Conservation (phyloP, 176 grass and related monocot genomes). For the Elymus sibiricus region DNA sequence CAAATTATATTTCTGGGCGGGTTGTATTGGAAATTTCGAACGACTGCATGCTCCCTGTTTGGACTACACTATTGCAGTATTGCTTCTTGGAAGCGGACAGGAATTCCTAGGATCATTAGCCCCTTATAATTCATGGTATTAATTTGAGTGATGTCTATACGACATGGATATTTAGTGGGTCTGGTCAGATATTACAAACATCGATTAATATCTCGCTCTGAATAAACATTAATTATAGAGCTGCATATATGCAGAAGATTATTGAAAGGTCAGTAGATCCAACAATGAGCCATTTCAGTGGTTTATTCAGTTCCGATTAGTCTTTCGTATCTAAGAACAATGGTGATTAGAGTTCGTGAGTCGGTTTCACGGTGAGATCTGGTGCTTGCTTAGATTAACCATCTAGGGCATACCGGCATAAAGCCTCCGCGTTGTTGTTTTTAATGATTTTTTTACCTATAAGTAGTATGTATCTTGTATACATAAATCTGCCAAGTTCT, state of each 20-base stretch:
- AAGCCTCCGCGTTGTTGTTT: background rate
- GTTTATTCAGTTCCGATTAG: background rate
- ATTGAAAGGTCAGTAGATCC: background rate
- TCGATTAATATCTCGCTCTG: background rate
- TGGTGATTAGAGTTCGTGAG: background rate
- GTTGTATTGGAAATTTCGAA: background rate
- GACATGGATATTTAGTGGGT: background rate
- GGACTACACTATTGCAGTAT: background rate
- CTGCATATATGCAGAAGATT: background rate
- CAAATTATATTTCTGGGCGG: background rate
- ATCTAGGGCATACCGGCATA: background rate
- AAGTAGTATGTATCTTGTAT: background rate
- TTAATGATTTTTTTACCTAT: background rate
- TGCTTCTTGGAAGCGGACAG: background rate
- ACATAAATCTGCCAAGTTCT: background rate
- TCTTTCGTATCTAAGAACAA: background rate
- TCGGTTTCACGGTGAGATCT: background rate
- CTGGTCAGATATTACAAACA: background rate
- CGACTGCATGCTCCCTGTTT: background rate
- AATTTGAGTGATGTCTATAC: no score
- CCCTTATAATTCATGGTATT: background rate
- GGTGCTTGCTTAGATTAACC: constrained; percentile 1
- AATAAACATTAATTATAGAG: background rate
- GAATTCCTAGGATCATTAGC: background rate
- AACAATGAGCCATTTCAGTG: background rate